phyloP scores from a whole-genome alignment of 176 grass and related monocot genomes.

The Pontederia crassipes region DNA sequence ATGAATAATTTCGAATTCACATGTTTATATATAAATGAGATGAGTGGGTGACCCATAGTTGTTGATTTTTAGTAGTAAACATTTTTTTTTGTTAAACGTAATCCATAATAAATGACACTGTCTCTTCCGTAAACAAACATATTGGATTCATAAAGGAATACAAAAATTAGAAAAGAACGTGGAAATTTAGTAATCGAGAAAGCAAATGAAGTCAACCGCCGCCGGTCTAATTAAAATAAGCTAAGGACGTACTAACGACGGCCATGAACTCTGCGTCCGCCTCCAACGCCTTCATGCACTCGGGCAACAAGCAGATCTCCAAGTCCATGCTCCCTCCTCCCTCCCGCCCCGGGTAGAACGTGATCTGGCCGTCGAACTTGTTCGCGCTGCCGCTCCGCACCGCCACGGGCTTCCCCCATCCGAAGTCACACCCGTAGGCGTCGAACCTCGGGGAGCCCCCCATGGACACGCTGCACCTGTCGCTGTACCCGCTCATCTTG shows the following conservation, averaged over 20 bases:
- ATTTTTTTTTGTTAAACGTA: no score
- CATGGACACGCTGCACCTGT: conserved; percentile 21
- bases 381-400: conserved; percentile 46
- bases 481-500: conserved; percentile 4
- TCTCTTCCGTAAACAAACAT: no score
- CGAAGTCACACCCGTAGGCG: conserved; percentile 57
- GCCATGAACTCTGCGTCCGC: conserved; percentile 45
- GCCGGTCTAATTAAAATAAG: no score
- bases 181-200: no score
- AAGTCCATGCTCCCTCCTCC: conserved; percentile 21
- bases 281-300: conserved; percentile 21
- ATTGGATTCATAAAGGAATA: no score
- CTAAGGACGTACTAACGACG: not conserved
- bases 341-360: conserved; percentile 34
- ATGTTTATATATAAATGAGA: no score
- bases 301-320: conserved; percentile 20
- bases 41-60: no score
- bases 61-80: no score
- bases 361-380: conserved; percentile 45
- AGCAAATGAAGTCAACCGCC: no score
- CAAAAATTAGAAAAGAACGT: no score
- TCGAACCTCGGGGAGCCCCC: conserved; percentile 61
- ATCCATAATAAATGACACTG: no score
- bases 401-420: conserved; percentile 46
- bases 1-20: no score